A percentile compares a stretch with the other conserved stretches of the same genome.
These are phyloP conservation scores for Agaricus blazei DNA, from an alignment of 768 basidiomycete species.

Conservation along the genomic window DNA sequence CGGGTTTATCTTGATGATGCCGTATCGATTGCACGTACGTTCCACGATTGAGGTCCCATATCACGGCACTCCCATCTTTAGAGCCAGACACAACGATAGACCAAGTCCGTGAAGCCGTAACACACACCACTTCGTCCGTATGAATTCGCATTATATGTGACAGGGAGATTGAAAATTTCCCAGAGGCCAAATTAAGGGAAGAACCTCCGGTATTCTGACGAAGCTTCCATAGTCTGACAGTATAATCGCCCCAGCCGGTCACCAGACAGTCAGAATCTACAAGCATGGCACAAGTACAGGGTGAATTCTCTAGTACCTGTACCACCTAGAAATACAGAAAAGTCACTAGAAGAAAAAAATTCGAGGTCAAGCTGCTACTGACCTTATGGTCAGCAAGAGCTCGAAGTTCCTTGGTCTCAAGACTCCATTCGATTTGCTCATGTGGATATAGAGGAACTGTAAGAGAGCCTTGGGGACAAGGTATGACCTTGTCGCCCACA, in stretches of 20 bases:
- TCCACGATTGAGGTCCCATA: constrained; percentile 89
- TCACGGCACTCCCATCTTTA: constrained; percentile 76
- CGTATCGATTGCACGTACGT: constrained; percentile 78
- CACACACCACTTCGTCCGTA: constrained; percentile 56
- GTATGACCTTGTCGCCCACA: constrained; percentile 52
- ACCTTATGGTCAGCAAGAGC: constrained; percentile 62
- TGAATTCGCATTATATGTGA: constrained; percentile 82
- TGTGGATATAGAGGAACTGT: constrained; percentile 55
- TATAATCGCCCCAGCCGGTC: constrained; percentile 77
- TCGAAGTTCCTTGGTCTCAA: constrained; percentile 50
- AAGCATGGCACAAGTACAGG: constrained; percentile 71
- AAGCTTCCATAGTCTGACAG: constrained; percentile 80
- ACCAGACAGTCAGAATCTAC: constrained; percentile 69
- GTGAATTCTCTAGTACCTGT: constrained; percentile 73
- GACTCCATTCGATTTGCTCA: constrained; percentile 69
- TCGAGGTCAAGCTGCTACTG: constrained; percentile 1
- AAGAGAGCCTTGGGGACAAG: constrained; percentile 55
- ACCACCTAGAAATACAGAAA: constrained; percentile 40
- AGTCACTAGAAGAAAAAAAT: background rate
- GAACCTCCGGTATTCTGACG: constrained; percentile 27
- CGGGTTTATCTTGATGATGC: constrained; percentile 35
- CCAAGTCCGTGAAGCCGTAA: constrained; percentile 78
- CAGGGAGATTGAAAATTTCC: constrained; percentile 27
- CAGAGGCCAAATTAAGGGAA: constrained; percentile 3
- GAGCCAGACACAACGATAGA: constrained; percentile 80